Evolutionary conservation across 2,329 filamentous ascomycete species (phyloP), one percentile per base, ranked within the genome.

Genomic region (Trichoderma guizhouense): DNA sequence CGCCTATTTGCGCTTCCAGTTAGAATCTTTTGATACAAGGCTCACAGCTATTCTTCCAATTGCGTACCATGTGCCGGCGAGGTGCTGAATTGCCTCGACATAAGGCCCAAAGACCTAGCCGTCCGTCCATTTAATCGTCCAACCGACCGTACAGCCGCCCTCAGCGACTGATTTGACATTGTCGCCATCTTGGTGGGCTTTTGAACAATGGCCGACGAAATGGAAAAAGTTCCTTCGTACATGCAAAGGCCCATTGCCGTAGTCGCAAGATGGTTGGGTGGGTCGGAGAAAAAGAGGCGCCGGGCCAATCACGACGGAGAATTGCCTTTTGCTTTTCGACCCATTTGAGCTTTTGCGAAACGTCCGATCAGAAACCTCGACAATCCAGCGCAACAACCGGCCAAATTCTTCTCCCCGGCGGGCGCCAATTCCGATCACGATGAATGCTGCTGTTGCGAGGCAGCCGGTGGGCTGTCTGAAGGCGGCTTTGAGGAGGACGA

Each of bases 391-490:
- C 34, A 58, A 64, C 43, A 71, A 71, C 75, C 12, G 62, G 74
- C 69, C 74, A 75, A 14, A 51, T 12, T 43, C 43, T 53, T 53
- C 72, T 34, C 43, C 62, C 26, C 62, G 47, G 47, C 11, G 47
- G 57, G 30, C 64, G 55, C 57, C 62, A 43, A 68, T 47, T 26
- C 58, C 72, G 73, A 71, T 73, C 77, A 83, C 78, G 74, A 89
- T 86, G 85, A 94, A 93, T 86, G 86, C 88, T 75, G 85, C 88
- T 75, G 82, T 87, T 73, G 78, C 86, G 78, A 83, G 88, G 82
- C 90, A 92, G 88, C 91, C 92, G 74, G 82, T 93, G 79, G 88
- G 89, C 85, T 91, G 89, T 82, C 89, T 93, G 79, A 93, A 92
- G 82, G 84, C 88, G 34, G 83, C 89, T 47, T 79, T 93, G 76